Percentiles rank a stretch among this genome's conserved stretches.
These are phyloP conservation scores for Epichloe sylvatica DNA, from an alignment of 2,329 filamentous ascomycete genomes.

Conservation along the genomic window DNA sequence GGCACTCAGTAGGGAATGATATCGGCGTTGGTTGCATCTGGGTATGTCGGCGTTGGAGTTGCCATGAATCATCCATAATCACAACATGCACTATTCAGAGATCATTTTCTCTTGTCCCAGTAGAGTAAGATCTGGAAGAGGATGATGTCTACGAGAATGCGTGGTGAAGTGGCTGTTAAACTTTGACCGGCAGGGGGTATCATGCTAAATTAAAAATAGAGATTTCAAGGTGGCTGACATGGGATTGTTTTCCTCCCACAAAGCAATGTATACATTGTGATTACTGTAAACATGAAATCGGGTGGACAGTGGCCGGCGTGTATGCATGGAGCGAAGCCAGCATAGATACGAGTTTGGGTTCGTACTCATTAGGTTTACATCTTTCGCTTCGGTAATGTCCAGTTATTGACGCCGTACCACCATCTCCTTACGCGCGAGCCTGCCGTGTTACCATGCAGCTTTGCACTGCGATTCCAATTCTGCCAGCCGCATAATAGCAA, in stretches of 20 bases:
- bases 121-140: not conserved
- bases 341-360: not conserved
- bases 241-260: not conserved
- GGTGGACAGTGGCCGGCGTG: not conserved
- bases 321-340: not conserved
- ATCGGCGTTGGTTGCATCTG: conserved; percentile 6
- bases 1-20: conserved; percentile 14
- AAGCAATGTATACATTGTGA: not conserved
- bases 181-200: not conserved
- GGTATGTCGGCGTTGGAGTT: conserved; percentile 5
- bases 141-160: not conserved
- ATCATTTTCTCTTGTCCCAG: not conserved
- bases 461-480: conserved; percentile 69
- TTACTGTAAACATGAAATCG: not conserved
- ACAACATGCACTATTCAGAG: not conserved
- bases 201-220: not conserved
- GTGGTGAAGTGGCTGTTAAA: too few species aligned
- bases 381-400: conserved; percentile 53
- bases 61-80: not conserved
- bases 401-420: conserved; percentile 95
- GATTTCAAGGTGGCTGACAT: not conserved
- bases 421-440: conserved; percentile 71
- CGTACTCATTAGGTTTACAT: not conserved
- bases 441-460: conserved; percentile 59
- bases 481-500: conserved; percentile 77